Base-by-base conservation (phyloP, 1,284 basidiomycete species). In the Wallemia mellicola region DNA sequence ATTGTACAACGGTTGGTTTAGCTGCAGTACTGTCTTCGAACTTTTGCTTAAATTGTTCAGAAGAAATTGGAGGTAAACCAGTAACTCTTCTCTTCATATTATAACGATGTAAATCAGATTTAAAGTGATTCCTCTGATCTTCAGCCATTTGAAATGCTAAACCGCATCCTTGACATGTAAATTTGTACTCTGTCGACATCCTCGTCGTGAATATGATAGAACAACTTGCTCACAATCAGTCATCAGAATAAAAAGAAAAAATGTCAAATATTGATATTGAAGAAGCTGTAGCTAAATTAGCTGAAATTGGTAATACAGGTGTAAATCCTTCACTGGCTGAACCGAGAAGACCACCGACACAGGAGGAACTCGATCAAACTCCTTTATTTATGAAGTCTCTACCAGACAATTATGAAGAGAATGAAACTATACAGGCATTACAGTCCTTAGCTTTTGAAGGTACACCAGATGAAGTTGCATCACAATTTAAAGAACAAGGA, bases 351-450 rank as follows among this genome's bases (percentile, higher is more conserved):
- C 9, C 38, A 22, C 38, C 38, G 5, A 48, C 38, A 3, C 9
- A 48, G 38, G 19, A 48, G 19, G 38, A 48, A 22, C 38, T 48
- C 3, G 19, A 48, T n/a, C 56, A 57, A 61, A 64, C 11, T 63
- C 92, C 94, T 2, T 73, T 98, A 30, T 98, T 98, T 72, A 96
- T 96, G 89, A 81, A 80, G 64, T 77, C 81, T 33, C 75, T 95
- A 24, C 88, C 91, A 0, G 74, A 76, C 14, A 71, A 70, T 24
- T 81, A 82, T 9, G 74, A 75, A 14, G 75, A 79, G 19, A 79
- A 84, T 66, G 71, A 75, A 2, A 76, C 81, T 1, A 66, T 98
- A 19, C 79, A 82, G 61, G 94, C 92, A 2, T 70, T 98, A 32
- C 86, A 91, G 69, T 82, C 78, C 64, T 76, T 98, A 26, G 79